A percentile compares a stretch with the other conserved stretches of the same genome.
These are phyloP conservation scores for Penicillium concentricum DNA, from an alignment of 2,329 filamentous ascomycete species.

Conservation along the genomic window DNA sequence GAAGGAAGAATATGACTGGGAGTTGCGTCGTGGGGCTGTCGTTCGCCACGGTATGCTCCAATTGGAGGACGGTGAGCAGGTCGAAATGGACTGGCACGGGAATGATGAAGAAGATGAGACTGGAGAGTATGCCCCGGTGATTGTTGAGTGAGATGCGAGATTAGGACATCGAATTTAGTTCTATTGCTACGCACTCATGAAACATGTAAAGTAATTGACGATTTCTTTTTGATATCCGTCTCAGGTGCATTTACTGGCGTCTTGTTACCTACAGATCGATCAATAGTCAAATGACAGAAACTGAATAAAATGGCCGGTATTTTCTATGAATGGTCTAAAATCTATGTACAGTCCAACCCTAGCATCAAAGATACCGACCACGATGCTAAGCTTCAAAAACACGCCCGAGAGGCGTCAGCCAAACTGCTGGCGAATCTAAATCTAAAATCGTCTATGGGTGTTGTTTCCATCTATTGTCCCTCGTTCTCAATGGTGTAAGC, in stretches of 20 bases:
- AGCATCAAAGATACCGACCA: not conserved
- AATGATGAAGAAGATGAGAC: constrained; percentile 64
- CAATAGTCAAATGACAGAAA: not conserved
- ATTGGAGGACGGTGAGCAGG: constrained; percentile 62
- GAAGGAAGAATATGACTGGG: constrained; percentile 57
- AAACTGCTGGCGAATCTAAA: not conserved
- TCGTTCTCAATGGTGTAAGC: constrained; percentile 66
- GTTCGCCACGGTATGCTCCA: constrained; percentile 59
- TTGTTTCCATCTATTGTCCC: constrained; percentile 25
- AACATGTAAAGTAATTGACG: not conserved
- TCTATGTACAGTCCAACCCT: constrained; percentile 9
- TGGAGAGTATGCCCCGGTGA: constrained; percentile 62
- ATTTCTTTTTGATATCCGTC: not conserved
- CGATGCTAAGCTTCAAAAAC: not conserved
- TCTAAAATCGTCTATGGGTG: not conserved
- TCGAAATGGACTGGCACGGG: constrained; percentile 59
- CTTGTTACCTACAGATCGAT: not conserved
- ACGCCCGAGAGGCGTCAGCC: not conserved
- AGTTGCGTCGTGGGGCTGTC: constrained; percentile 52
- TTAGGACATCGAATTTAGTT: not conserved
- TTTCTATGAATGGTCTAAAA: not conserved
- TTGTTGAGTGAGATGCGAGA: constrained; percentile 51
- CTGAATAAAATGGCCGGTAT: not conserved
- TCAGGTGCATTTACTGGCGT: not conserved
- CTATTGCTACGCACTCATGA: not conserved